phyloP scores from a whole-genome alignment of 345 rosid genomes.

The Eucalyptus melliodora region DNA sequence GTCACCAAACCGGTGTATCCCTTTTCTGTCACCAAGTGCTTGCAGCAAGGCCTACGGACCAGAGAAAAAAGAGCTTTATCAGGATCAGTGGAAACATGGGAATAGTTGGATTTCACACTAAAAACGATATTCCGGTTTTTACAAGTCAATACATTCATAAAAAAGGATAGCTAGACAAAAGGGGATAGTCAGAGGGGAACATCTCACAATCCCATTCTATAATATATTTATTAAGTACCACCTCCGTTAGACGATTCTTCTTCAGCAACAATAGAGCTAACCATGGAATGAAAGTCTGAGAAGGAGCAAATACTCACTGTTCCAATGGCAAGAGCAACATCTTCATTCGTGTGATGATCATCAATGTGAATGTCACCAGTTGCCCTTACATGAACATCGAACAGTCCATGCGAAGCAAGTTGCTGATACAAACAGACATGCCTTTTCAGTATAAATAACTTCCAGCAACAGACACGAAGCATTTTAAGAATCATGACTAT shows the following conservation, averaged over 20 bases:
- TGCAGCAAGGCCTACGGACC: constrained; percentile 57
- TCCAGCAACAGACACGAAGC: not conserved
- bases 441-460: not conserved
- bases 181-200: not conserved
- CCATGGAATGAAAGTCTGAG: not conserved
- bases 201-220: not conserved
- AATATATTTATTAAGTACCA: not conserved
- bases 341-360: constrained; percentile 92
- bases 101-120: not conserved
- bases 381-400: constrained; percentile 82
- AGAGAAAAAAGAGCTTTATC: not conserved
- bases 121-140: not conserved
- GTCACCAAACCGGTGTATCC: constrained; percentile 85
- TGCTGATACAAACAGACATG: constrained; percentile 30
- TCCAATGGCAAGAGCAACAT: constrained; percentile 90
- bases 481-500: not conserved
- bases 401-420: constrained; percentile 90
- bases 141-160: not conserved
- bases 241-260: not conserved
- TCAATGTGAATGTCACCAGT: constrained; percentile 90
- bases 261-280: not conserved
- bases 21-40: constrained; percentile 90
- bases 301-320: constrained; percentile 20
- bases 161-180: not conserved
- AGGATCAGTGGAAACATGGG: not conserved